These are phyloP conservation scores for Alternaria hordeiaustralica DNA, from an alignment of 2,329 filamentous ascomycete species.

Conservation along the genomic window DNA sequence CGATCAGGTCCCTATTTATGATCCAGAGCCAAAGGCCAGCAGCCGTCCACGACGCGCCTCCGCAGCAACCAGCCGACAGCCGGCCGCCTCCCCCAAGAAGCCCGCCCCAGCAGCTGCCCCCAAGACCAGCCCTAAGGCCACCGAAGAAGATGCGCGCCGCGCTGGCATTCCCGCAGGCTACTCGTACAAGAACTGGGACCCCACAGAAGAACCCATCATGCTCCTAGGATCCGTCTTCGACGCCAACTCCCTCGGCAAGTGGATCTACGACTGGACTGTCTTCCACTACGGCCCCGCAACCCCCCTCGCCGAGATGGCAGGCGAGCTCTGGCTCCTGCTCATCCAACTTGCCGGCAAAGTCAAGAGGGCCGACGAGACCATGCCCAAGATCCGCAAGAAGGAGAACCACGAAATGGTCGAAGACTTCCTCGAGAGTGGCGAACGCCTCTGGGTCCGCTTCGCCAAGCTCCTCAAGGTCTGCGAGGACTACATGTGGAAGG, in stretches of 20 bases:
- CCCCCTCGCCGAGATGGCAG: constrained; percentile 87
- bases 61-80: constrained; percentile 57
- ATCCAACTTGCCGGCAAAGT: constrained; percentile 95
- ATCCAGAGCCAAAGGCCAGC: constrained; percentile 52
- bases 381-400: constrained; percentile 71
- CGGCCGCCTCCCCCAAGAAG: constrained; percentile 45
- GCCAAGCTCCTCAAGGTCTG: constrained; percentile 87
- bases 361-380: constrained; percentile 83
- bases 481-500: constrained; percentile 94
- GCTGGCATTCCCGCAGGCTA: constrained; percentile 84
- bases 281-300: constrained; percentile 83
- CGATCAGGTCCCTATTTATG: constrained; percentile 58
- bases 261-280: constrained; percentile 99
- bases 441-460: constrained; percentile 84
- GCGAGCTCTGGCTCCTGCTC: constrained; percentile 91
- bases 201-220: constrained; percentile 89
- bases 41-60: constrained; percentile 62
- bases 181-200: constrained; percentile 98
- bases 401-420: constrained; percentile 83
- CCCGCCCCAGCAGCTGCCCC: constrained; percentile 27
- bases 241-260: constrained; percentile 95
- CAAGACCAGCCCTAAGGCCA: constrained; percentile 57
- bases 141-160: constrained; percentile 68
- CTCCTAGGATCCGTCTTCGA: constrained; percentile 96
- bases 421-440: constrained; percentile 88